Evolutionary conservation across 352 stramenopile species (phyloP), one percentile per base, ranked within the genome.

Genomic region (Sclerospora graminicola): DNA sequence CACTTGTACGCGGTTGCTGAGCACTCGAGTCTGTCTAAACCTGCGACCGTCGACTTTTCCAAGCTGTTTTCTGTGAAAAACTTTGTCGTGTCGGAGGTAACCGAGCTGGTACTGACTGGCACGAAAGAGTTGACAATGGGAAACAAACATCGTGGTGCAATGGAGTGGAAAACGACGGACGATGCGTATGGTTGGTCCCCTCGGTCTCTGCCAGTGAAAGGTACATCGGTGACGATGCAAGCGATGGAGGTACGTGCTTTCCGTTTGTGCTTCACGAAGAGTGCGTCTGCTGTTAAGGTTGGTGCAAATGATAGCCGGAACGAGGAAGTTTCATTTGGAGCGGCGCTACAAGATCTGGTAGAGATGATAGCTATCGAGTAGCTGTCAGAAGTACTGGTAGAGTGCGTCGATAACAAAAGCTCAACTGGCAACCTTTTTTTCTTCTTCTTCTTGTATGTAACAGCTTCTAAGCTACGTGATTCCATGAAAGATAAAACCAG

Each of bases 181-280:
- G 56, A 63, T 5, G 4, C 40, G 34, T 54, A 69, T 27, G 54
- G 40, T 23, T 59, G 40, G 37, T 60, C 44, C 15, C 42, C 45
- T 28, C 48, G 23, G n/a, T 66, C 71, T 21, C 48, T 81, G 28
- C 56, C 70, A 30, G 57, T 85, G 4, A 56, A 68, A 30, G 69
- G 72, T 5, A 82, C 65, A 28, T 63, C 55, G 30, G 64, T 95
- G 34, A 65, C 69, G 36, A 50, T 98, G 7, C 63, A 88, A 33
- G 64, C 92, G 14, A 94, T 98, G 61, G 89, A 98, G 42, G 93
- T 98, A 35, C 79, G 86, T 45, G 95, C 88, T 0, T 98, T 97
- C 65, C 70, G 79, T 38, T 45, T 92, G 35, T 76, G 63, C 44
- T 85, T 88, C 41, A 29, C 38, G 7, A 65, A 66, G 26, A 29